Percentiles rank a stretch among this genome's conserved stretches.
Evolutionary conservation across 176 grass and related monocot genomes (phyloP).

Genomic region (Saccharum spontaneum): DNA sequence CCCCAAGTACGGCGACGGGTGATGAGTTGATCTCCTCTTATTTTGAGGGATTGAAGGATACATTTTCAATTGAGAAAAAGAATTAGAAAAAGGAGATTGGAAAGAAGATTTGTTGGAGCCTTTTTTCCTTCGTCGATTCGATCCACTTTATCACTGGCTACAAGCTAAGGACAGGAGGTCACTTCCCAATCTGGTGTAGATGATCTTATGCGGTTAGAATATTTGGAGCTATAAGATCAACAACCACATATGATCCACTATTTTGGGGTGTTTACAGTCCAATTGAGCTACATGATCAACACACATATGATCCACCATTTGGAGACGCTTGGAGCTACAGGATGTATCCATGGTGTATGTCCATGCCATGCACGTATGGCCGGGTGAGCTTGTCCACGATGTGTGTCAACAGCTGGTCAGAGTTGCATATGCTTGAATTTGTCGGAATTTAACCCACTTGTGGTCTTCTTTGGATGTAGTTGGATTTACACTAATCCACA

Average conservation of each 20-base stretch:
- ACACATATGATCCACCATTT: neutral
- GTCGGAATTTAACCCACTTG: no score
- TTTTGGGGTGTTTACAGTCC: neutral
- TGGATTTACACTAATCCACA: no score
- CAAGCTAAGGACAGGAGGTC: no score
- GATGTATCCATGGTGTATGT: neutral
- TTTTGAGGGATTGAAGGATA: no score
- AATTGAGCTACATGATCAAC: neutral
- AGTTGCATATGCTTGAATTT: neutral
- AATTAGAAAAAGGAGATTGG: no score
- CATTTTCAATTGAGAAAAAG: no score
- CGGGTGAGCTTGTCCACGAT: neutral
- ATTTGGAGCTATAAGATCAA: neutral
- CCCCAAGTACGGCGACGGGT: no score
- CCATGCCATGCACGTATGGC: neutral
- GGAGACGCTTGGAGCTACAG: neutral
- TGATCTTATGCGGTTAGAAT: neutral
- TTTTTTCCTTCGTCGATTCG: no score
- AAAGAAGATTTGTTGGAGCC: no score
- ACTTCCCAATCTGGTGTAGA: neutral
- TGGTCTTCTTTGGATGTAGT: no score
- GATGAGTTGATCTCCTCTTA: no score
- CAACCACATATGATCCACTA: neutral
- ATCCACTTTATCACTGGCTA: no score
- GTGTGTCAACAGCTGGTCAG: neutral